A percentile compares a stretch with the other conserved stretches of the same genome.
phyloP scores from a whole-genome alignment of 805 yeast genomes.

The Lipomyces chichibuensis region DNA sequence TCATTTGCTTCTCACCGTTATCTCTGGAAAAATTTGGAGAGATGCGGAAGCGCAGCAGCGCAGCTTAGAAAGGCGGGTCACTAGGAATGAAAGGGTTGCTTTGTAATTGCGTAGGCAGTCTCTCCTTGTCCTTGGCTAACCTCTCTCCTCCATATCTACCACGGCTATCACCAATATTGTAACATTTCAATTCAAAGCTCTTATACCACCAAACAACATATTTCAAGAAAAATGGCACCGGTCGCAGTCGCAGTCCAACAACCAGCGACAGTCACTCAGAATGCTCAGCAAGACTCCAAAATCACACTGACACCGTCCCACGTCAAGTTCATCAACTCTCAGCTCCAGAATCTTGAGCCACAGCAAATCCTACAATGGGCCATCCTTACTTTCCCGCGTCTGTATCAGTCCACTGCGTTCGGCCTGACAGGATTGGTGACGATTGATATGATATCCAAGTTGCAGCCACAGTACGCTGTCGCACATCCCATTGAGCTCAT shows the following conservation, averaged over 20 bases:
- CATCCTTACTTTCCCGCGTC: conserved; percentile 73
- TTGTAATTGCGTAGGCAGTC: background rate
- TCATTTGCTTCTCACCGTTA: background rate
- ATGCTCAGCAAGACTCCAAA: conserved; percentile 12
- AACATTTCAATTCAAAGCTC: background rate
- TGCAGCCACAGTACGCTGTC: conserved; percentile 42
- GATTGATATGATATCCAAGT: conserved; percentile 72
- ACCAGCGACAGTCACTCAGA: background rate
- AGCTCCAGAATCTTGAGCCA: conserved; percentile 60
- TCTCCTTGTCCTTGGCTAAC: background rate
- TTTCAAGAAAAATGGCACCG: conserved; percentile 23
- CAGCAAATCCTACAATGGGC: conserved; percentile 83
- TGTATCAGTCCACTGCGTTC: conserved; percentile 92
- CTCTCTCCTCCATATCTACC: background rate
- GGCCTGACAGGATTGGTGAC: conserved; percentile 92
- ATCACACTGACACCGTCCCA: conserved; percentile 55
- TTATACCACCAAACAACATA: background rate
- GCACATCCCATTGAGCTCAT: conserved; percentile 66
- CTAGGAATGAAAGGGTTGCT: background rate
- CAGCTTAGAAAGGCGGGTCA: background rate
- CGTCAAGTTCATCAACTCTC: conserved; percentile 65
- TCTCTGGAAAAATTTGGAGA: background rate
- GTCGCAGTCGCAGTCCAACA: conserved; percentile 16
- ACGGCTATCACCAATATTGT: background rate
- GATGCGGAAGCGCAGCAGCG: background rate